phyloP scores from a whole-genome alignment of 768 basidiomycete species.

The Tylopilus vinaceipallidus region DNA sequence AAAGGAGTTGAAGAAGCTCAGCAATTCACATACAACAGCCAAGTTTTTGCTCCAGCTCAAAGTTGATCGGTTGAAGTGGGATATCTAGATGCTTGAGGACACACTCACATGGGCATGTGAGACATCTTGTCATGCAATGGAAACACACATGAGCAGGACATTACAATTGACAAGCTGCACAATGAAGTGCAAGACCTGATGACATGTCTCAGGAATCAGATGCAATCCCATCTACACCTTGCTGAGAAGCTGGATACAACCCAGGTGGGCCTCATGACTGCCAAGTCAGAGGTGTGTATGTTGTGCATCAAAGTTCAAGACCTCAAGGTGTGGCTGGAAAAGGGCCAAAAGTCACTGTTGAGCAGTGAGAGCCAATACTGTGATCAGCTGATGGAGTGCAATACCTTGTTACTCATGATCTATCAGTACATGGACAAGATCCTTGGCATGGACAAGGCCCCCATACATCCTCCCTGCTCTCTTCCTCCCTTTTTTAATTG shows the following conservation, averaged over 20 bases:
- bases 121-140: slow-evolving; percentile 69
- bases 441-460: slow-evolving; percentile 82
- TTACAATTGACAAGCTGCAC: slow-evolving; percentile 70
- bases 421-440: slow-evolving; percentile 97
- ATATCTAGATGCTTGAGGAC: slow-evolving; percentile 76
- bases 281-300: slow-evolving; percentile 64
- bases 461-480: slow-evolving; percentile 52
- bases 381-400: slow-evolving; percentile 91
- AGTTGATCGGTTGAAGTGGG: slow-evolving; percentile 80
- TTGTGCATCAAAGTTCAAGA: slow-evolving; percentile 66
- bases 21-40: slow-evolving; percentile 81
- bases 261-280: slow-evolving; percentile 56
- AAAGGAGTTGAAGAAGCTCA: slow-evolving; percentile 71
- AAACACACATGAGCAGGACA: slow-evolving; percentile 65
- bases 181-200: slow-evolving; percentile 80
- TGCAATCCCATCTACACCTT: slow-evolving; percentile 81
- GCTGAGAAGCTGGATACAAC: slow-evolving; percentile 85
- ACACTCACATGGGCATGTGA: slow-evolving; percentile 69
- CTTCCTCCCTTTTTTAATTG: neutral
- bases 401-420: slow-evolving; percentile 85
- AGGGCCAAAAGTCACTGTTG: slow-evolving; percentile 75
- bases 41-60: slow-evolving; percentile 88
- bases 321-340: slow-evolving; percentile 75
- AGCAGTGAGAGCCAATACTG: slow-evolving; percentile 77
- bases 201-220: slow-evolving; percentile 76